Percentiles rank a stretch among this genome's conserved stretches.
Evolutionary conservation across 1,139 yeast genomes (phyloP).

Genomic region (Candida pseudoviswanathii): DNA sequence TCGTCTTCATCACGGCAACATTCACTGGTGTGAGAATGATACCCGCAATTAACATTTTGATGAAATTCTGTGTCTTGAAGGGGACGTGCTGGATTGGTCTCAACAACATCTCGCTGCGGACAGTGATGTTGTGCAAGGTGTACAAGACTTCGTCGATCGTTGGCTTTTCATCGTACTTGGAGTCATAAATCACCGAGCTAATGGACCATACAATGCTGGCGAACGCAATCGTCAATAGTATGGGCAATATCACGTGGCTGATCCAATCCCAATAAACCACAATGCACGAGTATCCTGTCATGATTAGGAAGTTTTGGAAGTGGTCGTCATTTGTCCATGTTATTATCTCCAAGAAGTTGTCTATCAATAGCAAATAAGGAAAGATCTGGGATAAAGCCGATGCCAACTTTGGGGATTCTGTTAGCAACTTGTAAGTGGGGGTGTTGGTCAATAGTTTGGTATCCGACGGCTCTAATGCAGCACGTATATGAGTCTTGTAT

Average conservation of each 20-base stretch:
- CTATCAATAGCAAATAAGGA: slow-evolving; percentile 50
- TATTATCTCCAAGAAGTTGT: slow-evolving; percentile 44
- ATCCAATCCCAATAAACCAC: slow-evolving; percentile 50
- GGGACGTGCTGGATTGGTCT: slow-evolving; percentile 42
- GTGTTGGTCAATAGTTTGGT: slow-evolving; percentile 30
- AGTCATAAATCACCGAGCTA: slow-evolving; percentile 44
- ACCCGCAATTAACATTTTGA: slow-evolving; percentile 35
- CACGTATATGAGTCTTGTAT: slow-evolving; percentile 14
- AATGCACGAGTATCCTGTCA: slow-evolving; percentile 40
- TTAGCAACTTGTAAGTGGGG: slow-evolving; percentile 32
- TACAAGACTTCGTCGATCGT: slow-evolving; percentile 59
- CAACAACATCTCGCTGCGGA: slow-evolving; percentile 46
- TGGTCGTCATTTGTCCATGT: slow-evolving; percentile 62
- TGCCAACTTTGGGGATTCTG: slow-evolving; percentile 49
- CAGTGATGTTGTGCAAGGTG: slow-evolving; percentile 51
- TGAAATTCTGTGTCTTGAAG: slow-evolving; percentile 27
- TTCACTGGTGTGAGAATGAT: slow-evolving; percentile 52
- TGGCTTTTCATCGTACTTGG: slow-evolving; percentile 49
- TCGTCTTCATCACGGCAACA: slow-evolving; percentile 33
- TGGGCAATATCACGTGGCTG: slow-evolving; percentile 40
- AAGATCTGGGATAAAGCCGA: slow-evolving; percentile 50
- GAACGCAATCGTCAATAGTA: slow-evolving; percentile 34
- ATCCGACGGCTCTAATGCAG: slow-evolving; percentile 38
- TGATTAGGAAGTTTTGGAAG: slow-evolving; percentile 48
- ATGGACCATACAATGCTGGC: slow-evolving; percentile 50